phyloP scores from a whole-genome alignment of 495 filamentous ascomycete species.

The Penicillium daleae region DNA sequence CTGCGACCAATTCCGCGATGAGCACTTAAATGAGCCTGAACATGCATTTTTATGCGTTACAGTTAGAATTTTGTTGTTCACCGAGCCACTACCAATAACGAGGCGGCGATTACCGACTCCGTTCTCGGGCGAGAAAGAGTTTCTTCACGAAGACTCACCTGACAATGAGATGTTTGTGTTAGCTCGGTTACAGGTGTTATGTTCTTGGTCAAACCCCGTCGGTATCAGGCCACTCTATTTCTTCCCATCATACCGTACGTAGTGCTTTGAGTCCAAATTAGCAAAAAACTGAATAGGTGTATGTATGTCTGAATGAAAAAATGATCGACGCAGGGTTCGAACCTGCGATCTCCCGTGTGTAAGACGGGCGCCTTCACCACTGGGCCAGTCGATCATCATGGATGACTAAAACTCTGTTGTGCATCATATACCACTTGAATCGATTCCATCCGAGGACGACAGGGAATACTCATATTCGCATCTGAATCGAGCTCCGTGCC shows the following conservation, averaged over 20 bases:
- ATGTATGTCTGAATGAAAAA: neutral
- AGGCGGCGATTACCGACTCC: constrained; percentile 27
- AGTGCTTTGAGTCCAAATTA: neutral
- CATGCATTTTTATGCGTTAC: neutral
- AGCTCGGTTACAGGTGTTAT: neutral
- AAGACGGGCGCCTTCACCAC: constrained; percentile 37
- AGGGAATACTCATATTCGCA: neutral
- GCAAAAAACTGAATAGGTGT: constrained; percentile 12
- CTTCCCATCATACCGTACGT: neutral
- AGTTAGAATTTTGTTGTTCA: neutral
- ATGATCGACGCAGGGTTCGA: constrained; percentile 36
- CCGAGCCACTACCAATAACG: constrained; percentile 24
- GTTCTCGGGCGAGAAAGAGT: constrained; percentile 21
- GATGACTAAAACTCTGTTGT: neutral
- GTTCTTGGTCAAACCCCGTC: no score
- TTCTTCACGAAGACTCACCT: neutral
- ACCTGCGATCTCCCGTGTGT: constrained; percentile 38
- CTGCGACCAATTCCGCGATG: neutral
- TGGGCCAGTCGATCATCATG: constrained; percentile 30
- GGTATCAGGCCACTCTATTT: neutral
- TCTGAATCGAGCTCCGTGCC: no score
- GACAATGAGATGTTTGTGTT: neutral
- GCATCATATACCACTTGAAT: neutral
- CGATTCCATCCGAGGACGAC: neutral
- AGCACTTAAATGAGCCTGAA: neutral